phyloP scores from a whole-genome alignment of 208 protist genomes.

The Leptomonas seymouri region DNA sequence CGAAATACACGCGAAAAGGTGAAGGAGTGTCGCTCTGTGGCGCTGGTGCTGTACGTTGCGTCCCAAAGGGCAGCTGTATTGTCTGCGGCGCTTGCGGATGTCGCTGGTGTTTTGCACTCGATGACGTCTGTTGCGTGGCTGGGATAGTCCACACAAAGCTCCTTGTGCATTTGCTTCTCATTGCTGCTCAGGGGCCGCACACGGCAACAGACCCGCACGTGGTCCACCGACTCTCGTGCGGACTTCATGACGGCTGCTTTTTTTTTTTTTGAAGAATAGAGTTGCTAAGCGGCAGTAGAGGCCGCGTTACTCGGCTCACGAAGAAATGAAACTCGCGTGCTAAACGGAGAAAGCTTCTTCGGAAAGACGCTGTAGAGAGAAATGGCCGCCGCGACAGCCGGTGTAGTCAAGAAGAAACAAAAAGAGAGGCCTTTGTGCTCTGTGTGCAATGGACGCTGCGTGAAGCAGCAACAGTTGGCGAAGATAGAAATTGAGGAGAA shows the following conservation, averaged over 20 bases:
- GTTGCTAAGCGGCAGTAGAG: not conserved
- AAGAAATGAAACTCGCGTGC: no score
- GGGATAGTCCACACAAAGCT: conserved; percentile 23
- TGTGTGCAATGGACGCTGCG: no score
- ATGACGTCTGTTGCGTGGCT: conserved; percentile 13
- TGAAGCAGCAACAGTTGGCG: no score
- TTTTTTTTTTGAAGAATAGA: no score
- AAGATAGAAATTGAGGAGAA: no score
- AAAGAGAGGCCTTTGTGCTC: no score
- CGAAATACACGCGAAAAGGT: conserved; percentile 72
- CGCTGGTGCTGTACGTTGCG: not conserved
- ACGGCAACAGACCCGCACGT: conserved; percentile 58
- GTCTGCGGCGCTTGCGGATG: not conserved
- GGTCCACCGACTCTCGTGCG: conserved; percentile 31
- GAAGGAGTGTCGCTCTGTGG: conserved; percentile 38
- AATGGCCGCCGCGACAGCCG: no score
- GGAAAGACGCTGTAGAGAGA: no score
- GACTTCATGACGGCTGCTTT: conserved; percentile 10
- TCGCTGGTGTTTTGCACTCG: conserved; percentile 10
- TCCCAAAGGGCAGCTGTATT: no score
- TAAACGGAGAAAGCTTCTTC: no score
- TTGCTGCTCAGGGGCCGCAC: conserved; percentile 40
- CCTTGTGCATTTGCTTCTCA: conserved; percentile 30
- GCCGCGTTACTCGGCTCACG: no score
- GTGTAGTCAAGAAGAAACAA: no score